Evolutionary conservation across 2,329 filamentous ascomycete species (phyloP).

Genomic region (Xylariaceae sp.): DNA sequence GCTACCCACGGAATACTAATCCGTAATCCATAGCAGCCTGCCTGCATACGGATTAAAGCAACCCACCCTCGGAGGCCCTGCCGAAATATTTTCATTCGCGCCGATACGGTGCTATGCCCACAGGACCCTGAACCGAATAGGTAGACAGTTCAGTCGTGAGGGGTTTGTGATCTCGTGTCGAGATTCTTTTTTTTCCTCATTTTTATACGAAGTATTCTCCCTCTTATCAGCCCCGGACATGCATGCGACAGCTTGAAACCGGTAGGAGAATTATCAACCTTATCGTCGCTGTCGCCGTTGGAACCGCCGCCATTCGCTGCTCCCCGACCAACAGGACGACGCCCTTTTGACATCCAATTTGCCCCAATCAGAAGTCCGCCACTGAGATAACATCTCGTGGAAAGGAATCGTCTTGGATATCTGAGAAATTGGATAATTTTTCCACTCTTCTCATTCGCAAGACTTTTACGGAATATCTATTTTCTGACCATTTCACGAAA

Average conservation of each 20-base stretch:
- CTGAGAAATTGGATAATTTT: slow-evolving; percentile 2
- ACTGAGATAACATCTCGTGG: neutral
- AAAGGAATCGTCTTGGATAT: neutral
- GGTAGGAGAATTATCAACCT: neutral
- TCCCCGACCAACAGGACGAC: slow-evolving; percentile 8
- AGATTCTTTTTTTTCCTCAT: neutral
- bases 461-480: neutral
- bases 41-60: neutral
- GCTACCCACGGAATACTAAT: too few relatives aligned
- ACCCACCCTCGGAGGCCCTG: slow-evolving; percentile 5
- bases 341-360: slow-evolving; percentile 8
- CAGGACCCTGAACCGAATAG: slow-evolving; percentile 10
- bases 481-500: neutral
- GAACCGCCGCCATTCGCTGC: neutral
- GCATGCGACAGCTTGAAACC: slow-evolving; percentile 1
- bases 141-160: slow-evolving; percentile 6
- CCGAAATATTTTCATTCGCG: slow-evolving; percentile 10
- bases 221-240: slow-evolving; percentile 3
- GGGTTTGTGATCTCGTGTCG: slow-evolving; percentile 10
- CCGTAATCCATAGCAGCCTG: too few relatives aligned
- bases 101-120: slow-evolving; percentile 8
- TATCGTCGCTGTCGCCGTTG: slow-evolving; percentile 4
- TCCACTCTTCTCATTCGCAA: neutral
- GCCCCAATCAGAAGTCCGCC: slow-evolving; percentile 16
- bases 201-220: slow-evolving; percentile 6